Conservation (phyloP, 2,329 filamentous ascomycete species). For the Xylaria multiplex region DNA sequence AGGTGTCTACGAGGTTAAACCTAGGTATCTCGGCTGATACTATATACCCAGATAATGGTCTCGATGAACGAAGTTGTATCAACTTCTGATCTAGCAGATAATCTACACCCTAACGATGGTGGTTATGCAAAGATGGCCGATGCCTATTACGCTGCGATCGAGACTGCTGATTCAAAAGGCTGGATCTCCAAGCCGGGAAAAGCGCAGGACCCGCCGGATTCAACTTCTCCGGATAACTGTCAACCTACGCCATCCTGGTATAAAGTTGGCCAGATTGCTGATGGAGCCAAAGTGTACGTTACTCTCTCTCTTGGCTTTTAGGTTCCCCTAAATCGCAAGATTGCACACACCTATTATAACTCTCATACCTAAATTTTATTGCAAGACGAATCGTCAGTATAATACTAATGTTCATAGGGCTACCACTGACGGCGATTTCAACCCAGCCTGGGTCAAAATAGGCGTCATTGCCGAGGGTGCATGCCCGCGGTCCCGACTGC, state of each 20-base stretch:
- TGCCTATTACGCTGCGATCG: slow-evolving; percentile 6
- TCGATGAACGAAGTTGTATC: slow-evolving; percentile 9
- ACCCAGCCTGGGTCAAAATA: neutral
- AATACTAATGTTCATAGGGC: neutral
- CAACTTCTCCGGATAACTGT: neutral
- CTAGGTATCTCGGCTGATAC: no score
- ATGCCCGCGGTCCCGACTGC: slow-evolving; percentile 6
- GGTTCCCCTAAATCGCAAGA: no score
- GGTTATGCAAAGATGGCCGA: slow-evolving; percentile 21
- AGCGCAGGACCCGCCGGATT: neutral
- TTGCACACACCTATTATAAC: no score
- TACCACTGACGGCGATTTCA: slow-evolving; percentile 9
- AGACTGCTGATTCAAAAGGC: slow-evolving; percentile 2
- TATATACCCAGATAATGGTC: neutral
- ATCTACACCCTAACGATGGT: slow-evolving; percentile 22
- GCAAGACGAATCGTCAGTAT: no score
- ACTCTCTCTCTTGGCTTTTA: neutral
- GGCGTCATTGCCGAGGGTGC: neutral
- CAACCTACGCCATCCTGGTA: slow-evolving; percentile 3
- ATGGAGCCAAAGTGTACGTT: neutral
- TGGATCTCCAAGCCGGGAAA: slow-evolving; percentile 7
- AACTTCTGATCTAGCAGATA: neutral
- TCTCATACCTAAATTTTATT: no score
- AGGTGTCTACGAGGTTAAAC: no score
- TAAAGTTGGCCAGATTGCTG: neutral